A percentile compares a stretch with the other conserved stretches of the same genome.
These are phyloP conservation scores for Sarocladium strictum DNA, from an alignment of 2,329 filamentous ascomycete genomes.

Conservation along the genomic window DNA sequence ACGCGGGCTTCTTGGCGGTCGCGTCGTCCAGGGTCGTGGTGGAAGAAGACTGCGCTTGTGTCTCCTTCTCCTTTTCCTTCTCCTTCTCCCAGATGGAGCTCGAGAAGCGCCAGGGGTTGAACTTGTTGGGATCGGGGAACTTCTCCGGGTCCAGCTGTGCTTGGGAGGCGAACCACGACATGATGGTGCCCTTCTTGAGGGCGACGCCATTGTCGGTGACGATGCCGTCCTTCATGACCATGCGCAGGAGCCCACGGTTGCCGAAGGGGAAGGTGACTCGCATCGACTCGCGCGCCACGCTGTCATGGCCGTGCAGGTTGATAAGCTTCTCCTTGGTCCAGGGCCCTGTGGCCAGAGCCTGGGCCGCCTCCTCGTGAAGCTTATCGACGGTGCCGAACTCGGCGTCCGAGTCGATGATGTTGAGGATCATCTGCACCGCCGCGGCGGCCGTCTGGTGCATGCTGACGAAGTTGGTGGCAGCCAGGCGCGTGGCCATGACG, in stretches of 20 bases:
- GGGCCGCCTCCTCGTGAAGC: conserved; percentile 30
- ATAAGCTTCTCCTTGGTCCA: conserved; percentile 35
- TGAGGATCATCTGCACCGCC: conserved; percentile 32
- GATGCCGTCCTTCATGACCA: conserved; percentile 20
- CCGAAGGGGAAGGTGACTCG: conserved; percentile 17
- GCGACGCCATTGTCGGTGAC: conserved; percentile 24
- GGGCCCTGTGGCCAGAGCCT: conserved; percentile 18
- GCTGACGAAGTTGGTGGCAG: conserved; percentile 28
- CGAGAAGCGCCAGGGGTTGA: conserved; percentile 37
- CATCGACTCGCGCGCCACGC: conserved; percentile 36
- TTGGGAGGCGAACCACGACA: conserved; percentile 26
- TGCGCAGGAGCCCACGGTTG: conserved; percentile 19
- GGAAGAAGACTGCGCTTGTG: not conserved
- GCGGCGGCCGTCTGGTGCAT: conserved; percentile 35
- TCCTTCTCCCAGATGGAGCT: not conserved
- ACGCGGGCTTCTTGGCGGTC: not conserved
- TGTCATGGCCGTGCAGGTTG: conserved; percentile 33
- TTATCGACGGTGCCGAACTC: conserved; percentile 30
- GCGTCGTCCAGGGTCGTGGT: not conserved
- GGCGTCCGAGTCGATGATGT: conserved; percentile 28
- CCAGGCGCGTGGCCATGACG: conserved; percentile 25
- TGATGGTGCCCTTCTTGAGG: conserved; percentile 25
- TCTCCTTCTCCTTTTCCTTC: no score
- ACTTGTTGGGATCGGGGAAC: conserved; percentile 29
- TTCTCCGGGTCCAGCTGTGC: conserved; percentile 23